A percentile compares a stretch with the other conserved stretches of the same genome.
phyloP scores from a whole-genome alignment of 768 basidiomycete species.

The Filobasidium wieringae region DNA sequence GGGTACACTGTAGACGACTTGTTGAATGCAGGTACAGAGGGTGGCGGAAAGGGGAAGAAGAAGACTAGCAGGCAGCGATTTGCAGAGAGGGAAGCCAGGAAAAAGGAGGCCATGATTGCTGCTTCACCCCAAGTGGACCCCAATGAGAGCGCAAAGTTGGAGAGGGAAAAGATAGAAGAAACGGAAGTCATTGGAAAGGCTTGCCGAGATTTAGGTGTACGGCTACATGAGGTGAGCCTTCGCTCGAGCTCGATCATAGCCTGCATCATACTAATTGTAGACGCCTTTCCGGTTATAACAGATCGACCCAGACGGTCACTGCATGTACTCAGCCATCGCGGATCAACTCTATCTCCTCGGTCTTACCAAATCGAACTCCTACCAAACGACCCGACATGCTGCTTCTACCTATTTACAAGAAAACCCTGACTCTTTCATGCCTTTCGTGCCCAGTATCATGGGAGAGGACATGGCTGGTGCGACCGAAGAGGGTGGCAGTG shows the following conservation, averaged over 20 bases:
- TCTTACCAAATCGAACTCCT: conserved; percentile 30
- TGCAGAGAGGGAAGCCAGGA: conserved; percentile 37
- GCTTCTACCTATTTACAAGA: conserved; percentile 70
- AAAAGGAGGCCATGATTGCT: conserved; percentile 30
- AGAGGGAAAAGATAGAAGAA: conserved; percentile 35
- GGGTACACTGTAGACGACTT: conserved; percentile 13
- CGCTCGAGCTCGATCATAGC: neutral
- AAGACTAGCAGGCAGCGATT: conserved; percentile 37
- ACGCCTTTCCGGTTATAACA: conserved; percentile 30
- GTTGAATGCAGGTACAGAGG: conserved; percentile 9
- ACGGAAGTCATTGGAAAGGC: conserved; percentile 30
- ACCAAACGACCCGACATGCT: conserved; percentile 45
- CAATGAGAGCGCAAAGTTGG: conserved; percentile 30
- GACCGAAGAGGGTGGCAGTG: conserved; percentile 60
- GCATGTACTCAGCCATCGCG: conserved; percentile 84
- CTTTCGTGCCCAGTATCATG: conserved; percentile 65
- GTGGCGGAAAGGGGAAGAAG: conserved; percentile 27
- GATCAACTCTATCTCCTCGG: conserved; percentile 75
- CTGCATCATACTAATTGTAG: neutral
- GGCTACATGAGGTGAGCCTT: conserved; percentile 32
- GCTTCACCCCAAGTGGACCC: conserved; percentile 32
- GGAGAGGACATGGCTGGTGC: conserved; percentile 59
- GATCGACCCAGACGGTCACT: conserved; percentile 93
- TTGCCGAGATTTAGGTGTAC: conserved; percentile 28
- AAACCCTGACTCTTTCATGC: conserved; percentile 81